Conservation (phyloP, 306 rosid genomes). For the Lupinus albus region DNA sequence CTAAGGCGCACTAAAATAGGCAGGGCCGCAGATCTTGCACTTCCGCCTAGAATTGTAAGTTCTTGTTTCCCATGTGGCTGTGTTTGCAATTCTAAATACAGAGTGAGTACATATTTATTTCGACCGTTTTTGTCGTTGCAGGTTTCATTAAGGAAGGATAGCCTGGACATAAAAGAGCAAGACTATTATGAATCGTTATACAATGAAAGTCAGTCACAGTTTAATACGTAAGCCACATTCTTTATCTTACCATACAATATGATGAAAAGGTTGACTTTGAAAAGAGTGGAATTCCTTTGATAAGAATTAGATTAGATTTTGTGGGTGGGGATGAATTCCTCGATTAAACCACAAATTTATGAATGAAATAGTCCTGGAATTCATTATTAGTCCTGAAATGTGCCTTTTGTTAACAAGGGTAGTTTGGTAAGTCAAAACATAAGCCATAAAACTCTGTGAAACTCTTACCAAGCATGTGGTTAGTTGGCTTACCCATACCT, state of each 20-base stretch:
- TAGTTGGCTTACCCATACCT: background rate
- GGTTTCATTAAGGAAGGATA: conserved; percentile 68
- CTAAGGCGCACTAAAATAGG: conserved; percentile 71
- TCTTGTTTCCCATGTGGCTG: conserved; percentile 11
- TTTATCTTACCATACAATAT: background rate
- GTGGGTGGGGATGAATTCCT: background rate
- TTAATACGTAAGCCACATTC: conserved; percentile 55
- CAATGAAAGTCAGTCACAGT: conserved; percentile 63
- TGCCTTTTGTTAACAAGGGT: background rate
- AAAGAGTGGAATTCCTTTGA: background rate
- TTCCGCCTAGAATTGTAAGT: conserved; percentile 77
- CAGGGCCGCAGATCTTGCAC: conserved; percentile 75
- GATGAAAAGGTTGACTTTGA: background rate
- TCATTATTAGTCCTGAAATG: background rate
- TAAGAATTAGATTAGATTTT: background rate
- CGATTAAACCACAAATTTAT: background rate
- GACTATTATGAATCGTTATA: conserved; percentile 68
- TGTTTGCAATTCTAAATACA: background rate
- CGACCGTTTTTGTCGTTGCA: conserved; percentile 17
- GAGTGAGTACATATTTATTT: background rate
- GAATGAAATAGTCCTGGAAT: background rate
- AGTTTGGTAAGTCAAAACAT: background rate
- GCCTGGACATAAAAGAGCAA: conserved; percentile 60
- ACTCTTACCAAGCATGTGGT: background rate
- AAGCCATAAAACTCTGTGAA: background rate